phyloP scores from a whole-genome alignment of 768 basidiomycete genomes.

The Tephrocybe sp. region DNA sequence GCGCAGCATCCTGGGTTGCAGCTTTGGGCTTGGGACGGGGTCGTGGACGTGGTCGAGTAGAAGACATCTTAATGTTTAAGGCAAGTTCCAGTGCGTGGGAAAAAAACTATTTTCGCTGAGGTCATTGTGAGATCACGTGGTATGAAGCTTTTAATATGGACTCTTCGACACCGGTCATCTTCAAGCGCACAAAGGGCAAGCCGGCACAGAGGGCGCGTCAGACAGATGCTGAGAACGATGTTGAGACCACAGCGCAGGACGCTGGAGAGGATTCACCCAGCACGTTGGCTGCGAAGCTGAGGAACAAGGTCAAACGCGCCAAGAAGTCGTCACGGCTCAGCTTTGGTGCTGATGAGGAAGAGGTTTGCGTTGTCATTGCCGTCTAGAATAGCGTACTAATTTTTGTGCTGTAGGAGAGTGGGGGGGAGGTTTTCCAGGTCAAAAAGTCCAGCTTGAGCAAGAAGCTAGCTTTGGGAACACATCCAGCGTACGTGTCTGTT shows the following conservation, averaged over 20 bases:
- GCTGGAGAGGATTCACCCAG: slow-evolving; percentile 54
- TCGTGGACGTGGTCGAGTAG: slow-evolving; percentile 43
- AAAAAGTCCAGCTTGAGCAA: slow-evolving; percentile 80
- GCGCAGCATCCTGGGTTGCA: slow-evolving; percentile 11
- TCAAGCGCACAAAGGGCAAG: slow-evolving; percentile 50
- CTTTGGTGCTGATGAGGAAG: slow-evolving; percentile 31
- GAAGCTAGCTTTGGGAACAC: slow-evolving; percentile 57
- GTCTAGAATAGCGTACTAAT: slow-evolving; percentile 26
- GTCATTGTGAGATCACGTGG: slow-evolving; percentile 37
- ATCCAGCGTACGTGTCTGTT: slow-evolving; percentile 44
- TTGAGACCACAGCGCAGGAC: slow-evolving; percentile 23
- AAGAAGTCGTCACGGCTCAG: no score
- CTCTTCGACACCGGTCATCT: slow-evolving; percentile 46
- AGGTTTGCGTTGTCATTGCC: slow-evolving; percentile 42
- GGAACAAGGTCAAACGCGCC: slow-evolving; percentile 67
- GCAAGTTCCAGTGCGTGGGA: slow-evolving; percentile 42
- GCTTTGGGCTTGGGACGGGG: slow-evolving; percentile 46
- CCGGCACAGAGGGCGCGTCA: slow-evolving; percentile 39
- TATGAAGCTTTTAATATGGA: slow-evolving; percentile 29
- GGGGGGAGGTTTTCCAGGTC: slow-evolving; percentile 69
- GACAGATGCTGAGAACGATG: slow-evolving; percentile 36
- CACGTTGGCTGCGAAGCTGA: slow-evolving; percentile 63
- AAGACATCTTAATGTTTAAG: slow-evolving; percentile 33
- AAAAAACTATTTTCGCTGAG: slow-evolving; percentile 21
- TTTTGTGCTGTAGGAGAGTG: slow-evolving; percentile 43